Conservation (phyloP, 1,284 basidiomycete genomes). For the Stygiomarasmius scandens region DNA sequence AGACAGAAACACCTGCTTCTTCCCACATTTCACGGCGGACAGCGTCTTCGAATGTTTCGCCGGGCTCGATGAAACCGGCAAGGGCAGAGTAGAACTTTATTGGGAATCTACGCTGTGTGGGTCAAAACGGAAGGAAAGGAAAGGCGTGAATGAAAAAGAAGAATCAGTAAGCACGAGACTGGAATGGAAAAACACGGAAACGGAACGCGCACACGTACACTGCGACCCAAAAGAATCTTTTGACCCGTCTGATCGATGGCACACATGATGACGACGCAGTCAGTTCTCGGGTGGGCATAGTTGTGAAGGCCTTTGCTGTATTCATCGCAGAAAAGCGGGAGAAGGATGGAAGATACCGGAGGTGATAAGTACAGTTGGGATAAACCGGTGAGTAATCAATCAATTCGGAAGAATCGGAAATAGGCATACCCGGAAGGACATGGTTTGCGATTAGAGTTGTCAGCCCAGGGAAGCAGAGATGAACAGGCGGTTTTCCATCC, state of each 20-base stretch:
- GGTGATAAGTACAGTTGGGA: too few species aligned
- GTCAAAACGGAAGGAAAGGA: background rate
- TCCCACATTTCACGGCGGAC: slow-evolving; percentile 94
- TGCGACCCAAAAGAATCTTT: slow-evolving; percentile 85
- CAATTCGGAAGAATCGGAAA: slow-evolving; percentile 14
- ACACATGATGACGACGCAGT: slow-evolving; percentile 92
- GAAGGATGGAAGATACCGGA: too few species aligned
- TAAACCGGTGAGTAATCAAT: slow-evolving; percentile 9
- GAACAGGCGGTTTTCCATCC: slow-evolving; percentile 93
- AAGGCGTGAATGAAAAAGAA: too few species aligned
- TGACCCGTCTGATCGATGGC: slow-evolving; percentile 79
- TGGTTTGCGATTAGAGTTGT: slow-evolving; percentile 60
- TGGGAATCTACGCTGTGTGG: slow-evolving; percentile 64
- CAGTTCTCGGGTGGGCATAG: slow-evolving; percentile 86
- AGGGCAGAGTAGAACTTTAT: slow-evolving; percentile 82
- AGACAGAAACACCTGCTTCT: slow-evolving; percentile 88
- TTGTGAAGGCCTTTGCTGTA: slow-evolving; percentile 83
- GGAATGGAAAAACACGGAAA: too few species aligned
- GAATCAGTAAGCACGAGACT: too few species aligned
- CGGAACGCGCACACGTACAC: slow-evolving; percentile 49
- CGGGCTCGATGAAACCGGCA: slow-evolving; percentile 91
- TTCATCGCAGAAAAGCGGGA: background rate
- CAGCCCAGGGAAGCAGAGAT: slow-evolving; percentile 71
- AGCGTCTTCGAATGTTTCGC: slow-evolving; percentile 94
- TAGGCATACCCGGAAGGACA: slow-evolving; percentile 66